Evolutionary conservation across 345 rosid species (phyloP), one percentile per base, ranked within the genome.

Genomic region (Linum lewisii): DNA sequence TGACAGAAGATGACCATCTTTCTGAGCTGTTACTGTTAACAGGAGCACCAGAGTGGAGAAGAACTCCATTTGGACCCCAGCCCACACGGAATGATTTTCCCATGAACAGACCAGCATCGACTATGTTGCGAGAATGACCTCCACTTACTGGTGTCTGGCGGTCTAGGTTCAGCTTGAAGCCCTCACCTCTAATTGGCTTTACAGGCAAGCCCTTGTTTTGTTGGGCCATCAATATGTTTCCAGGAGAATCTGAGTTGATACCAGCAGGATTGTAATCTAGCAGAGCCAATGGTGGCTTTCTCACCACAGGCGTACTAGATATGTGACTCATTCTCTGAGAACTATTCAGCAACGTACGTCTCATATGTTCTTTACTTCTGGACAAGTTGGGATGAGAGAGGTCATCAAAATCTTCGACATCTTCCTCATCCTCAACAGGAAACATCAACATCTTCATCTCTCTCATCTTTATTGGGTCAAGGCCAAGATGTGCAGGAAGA

Each of bases 401-500:
- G 63, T 72, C 78, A 68, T 51, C 66, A 34, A 63, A 63, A 66
- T 77, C 77, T 58, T 73, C 90, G 61, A 66, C 54, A 65, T 69
- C 85, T 19, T 77, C 86, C 69, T 77, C 68, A 67, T 85, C 86
- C 55, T 78, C 87, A 60, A 24, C 32, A 65, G 86, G 92, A 72
- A 89, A 93, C 97, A 93, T 84, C 71, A 90, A 55, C 94, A 82
- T 85, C 76, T 89, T 87, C 96, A 89, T 84, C 72, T 93, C 97
- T 62, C 73, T 79, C 95, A 93, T 84, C 68, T 78, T 89, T 61
- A 63, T 72, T 2, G 90, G 97, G 69, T 93, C 95, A 71, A 93
- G 95, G 57, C 99, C 84, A 36, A 93, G 85, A 84, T 87, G 92
- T 21, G 95, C 77, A 64, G 97, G 99, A 74, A 89, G 94, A 72